Percentiles rank a stretch among this genome's conserved stretches.
phyloP scores from a whole-genome alignment of 2,329 filamentous ascomycete species.

The Fusarium decemcellulare region DNA sequence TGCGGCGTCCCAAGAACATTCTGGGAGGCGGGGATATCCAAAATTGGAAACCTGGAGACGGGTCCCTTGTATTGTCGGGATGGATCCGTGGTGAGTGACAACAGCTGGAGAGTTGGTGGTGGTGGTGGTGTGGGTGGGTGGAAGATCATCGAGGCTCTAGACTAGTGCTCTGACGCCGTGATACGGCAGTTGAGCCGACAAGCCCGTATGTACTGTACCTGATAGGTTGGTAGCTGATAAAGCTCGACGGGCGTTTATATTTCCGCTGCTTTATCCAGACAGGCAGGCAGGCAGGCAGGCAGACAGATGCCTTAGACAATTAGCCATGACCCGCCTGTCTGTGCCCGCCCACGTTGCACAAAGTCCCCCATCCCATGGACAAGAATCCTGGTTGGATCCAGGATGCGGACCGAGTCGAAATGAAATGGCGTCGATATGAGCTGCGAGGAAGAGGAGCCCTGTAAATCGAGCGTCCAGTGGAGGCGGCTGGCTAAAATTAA shows the following conservation, averaged over 20 bases:
- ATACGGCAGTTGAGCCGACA: too few relatives aligned
- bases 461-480: conserved; percentile 17
- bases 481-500: conserved; percentile 23
- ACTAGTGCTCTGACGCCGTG: too few relatives aligned
- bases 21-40: conserved; percentile 23
- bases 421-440: conserved; percentile 23
- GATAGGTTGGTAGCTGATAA: too few relatives aligned
- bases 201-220: too few relatives aligned
- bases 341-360: conserved; percentile 1
- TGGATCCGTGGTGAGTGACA: conserved; percentile 25
- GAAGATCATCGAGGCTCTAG: too few relatives aligned
- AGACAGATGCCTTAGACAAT: too few relatives aligned
- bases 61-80: conserved; percentile 13
- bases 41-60: conserved; percentile 33
- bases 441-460: conserved; percentile 19
- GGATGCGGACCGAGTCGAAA: conserved; percentile 22
- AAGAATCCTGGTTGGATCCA: conserved; percentile 13
- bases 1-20: conserved; percentile 26
- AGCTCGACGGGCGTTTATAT: too few relatives aligned
- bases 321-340: too few relatives aligned
- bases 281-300: too few relatives aligned
- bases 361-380: conserved; percentile 3
- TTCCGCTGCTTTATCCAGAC: too few relatives aligned
- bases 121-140: too few relatives aligned
- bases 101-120: not conserved